Evolutionary conservation across 2,329 filamentous ascomycete species (phyloP).

Genomic region (Colletotrichum cuscutae): DNA sequence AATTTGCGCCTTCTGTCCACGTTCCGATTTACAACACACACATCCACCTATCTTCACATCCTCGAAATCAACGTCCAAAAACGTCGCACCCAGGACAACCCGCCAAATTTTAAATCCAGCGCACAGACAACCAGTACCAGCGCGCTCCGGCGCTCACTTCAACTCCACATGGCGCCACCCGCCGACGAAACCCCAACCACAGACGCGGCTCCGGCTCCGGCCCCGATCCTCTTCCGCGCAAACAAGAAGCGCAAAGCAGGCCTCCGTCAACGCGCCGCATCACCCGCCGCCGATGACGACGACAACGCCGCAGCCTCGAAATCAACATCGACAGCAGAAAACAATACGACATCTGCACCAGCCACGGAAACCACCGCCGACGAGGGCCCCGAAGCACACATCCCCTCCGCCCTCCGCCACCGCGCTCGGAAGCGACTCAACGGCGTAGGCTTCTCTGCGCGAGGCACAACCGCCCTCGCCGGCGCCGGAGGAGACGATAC

Average conservation of each 20-base stretch:
- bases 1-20: background rate
- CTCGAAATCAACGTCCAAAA: background rate
- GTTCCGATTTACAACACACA: background rate
- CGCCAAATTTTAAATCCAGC: too few species aligned
- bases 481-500: slow-evolving; percentile 39
- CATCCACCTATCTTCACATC: background rate
- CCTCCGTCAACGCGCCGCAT: slow-evolving; percentile 61
- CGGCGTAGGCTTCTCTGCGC: slow-evolving; percentile 66
- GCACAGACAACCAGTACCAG: too few species aligned
- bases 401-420: slow-evolving; percentile 50
- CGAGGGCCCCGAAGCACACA: slow-evolving; percentile 17
- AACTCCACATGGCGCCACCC: slow-evolving; percentile 37
- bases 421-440: slow-evolving; percentile 59
- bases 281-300: slow-evolving; percentile 38
- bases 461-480: slow-evolving; percentile 37
- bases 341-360: slow-evolving; percentile 16
- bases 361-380: slow-evolving; percentile 22
- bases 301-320: background rate
- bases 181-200: slow-evolving; percentile 36
- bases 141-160: background rate
- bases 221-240: slow-evolving; percentile 62
- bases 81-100: background rate
- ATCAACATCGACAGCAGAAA: slow-evolving; percentile 1
- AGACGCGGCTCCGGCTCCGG: slow-evolving; percentile 33
- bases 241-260: slow-evolving; percentile 67